These are phyloP conservation scores for Lactifluus rugatus DNA, from an alignment of 768 basidiomycete species.

Conservation along the genomic window DNA sequence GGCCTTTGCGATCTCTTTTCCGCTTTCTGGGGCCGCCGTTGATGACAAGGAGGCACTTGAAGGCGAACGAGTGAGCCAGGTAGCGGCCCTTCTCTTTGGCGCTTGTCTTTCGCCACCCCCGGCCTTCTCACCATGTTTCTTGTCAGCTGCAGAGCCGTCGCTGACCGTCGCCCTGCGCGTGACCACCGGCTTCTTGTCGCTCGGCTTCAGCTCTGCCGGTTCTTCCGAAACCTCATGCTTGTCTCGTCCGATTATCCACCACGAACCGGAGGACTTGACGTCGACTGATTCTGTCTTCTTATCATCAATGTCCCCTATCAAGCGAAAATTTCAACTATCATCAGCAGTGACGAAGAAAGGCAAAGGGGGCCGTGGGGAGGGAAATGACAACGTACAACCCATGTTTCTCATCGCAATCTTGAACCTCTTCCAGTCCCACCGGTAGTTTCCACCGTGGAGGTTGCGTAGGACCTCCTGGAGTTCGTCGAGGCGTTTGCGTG, in stretches of 20 bases:
- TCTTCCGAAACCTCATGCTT: constrained; percentile 7
- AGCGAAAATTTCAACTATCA: background rate
- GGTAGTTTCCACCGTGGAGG: constrained; percentile 67
- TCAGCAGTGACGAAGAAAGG: background rate
- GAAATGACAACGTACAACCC: constrained; percentile 50
- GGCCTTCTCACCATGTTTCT: background rate
- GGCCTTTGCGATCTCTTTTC: constrained; percentile 8
- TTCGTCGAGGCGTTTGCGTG: constrained; percentile 58
- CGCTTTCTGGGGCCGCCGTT: background rate
- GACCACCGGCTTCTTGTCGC: constrained; percentile 6
- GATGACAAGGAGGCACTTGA: constrained; percentile 12
- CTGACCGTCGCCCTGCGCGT: constrained; percentile 10
- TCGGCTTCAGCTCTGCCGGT: constrained; percentile 1
- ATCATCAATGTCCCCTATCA: constrained; percentile 57
- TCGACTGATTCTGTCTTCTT: constrained; percentile 52
- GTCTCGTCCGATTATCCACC: constrained; percentile 37
- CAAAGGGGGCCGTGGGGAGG: background rate
- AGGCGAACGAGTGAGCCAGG: constrained; percentile 14
- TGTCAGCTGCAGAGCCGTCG: background rate
- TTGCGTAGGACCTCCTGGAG: constrained; percentile 65
- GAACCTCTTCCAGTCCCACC: constrained; percentile 81
- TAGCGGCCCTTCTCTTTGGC: background rate
- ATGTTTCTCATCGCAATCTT: constrained; percentile 69
- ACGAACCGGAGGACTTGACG: constrained; percentile 42
- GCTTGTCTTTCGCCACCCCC: background rate